Evolutionary conservation across 352 stramenopile species (phyloP).

Genomic region (Pythium aristosporum): DNA sequence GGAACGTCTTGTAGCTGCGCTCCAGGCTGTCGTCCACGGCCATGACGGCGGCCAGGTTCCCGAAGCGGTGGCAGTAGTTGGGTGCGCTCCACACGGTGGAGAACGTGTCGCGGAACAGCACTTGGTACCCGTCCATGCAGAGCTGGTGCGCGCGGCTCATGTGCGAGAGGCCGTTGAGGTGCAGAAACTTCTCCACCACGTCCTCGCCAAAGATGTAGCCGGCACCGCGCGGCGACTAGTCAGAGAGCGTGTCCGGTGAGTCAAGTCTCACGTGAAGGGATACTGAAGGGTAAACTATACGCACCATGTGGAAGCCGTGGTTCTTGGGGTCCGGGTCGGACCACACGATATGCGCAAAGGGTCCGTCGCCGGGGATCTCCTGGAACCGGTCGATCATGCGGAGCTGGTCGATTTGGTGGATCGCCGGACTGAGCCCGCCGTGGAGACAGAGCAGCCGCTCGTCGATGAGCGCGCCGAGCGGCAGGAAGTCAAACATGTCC

Average conservation of each 20-base stretch:
- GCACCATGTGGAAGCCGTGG: slow-evolving; percentile 30
- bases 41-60: slow-evolving; percentile 96
- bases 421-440: slow-evolving; percentile 83
- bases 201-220: slow-evolving; percentile 89
- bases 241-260: background rate
- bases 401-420: slow-evolving; percentile 87
- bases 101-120: slow-evolving; percentile 89
- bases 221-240: slow-evolving; percentile 66
- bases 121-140: slow-evolving; percentile 94
- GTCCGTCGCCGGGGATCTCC: slow-evolving; percentile 82
- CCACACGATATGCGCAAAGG: slow-evolving; percentile 89
- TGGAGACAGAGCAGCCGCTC: slow-evolving; percentile 90
- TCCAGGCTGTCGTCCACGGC: slow-evolving; percentile 86
- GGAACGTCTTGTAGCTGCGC: slow-evolving; percentile 87
- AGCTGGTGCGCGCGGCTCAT: slow-evolving; percentile 88
- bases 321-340: slow-evolving; percentile 73
- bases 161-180: slow-evolving; percentile 85
- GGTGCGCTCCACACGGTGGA: slow-evolving; percentile 92
- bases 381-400: slow-evolving; percentile 82
- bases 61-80: slow-evolving; percentile 95
- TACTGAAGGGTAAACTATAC: background rate
- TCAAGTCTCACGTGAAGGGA: background rate
- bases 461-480: slow-evolving; percentile 87
- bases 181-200: slow-evolving; percentile 89
- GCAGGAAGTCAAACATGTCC: slow-evolving; percentile 88